These are phyloP conservation scores for Paradendryphiella salina DNA, from an alignment of 2,329 filamentous ascomycete genomes.

Conservation along the genomic window DNA sequence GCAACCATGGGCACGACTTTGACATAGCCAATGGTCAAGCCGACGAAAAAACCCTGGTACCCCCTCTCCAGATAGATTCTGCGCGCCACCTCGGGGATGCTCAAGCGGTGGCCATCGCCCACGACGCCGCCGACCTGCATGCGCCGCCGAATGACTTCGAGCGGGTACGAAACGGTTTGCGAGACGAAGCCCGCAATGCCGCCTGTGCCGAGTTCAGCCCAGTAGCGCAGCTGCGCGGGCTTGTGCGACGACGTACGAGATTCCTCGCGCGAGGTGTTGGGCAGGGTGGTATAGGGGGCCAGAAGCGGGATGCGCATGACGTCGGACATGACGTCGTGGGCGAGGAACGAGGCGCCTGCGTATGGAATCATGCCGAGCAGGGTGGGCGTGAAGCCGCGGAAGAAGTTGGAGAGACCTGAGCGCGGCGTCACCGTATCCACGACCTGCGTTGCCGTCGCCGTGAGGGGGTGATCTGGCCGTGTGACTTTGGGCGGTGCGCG, in stretches of 20 bases:
- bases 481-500: conserved; percentile 48
- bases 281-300: conserved; percentile 74
- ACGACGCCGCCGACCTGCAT: conserved; percentile 98
- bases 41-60: conserved; percentile 83
- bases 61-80: conserved; percentile 78
- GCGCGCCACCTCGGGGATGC: conserved; percentile 75
- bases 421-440: conserved; percentile 61
- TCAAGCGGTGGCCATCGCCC: conserved; percentile 79
- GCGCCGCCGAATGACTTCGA: conserved; percentile 86
- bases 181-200: conserved; percentile 85
- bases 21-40: conserved; percentile 89
- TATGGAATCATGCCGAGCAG: conserved; percentile 95
- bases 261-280: conserved; percentile 55
- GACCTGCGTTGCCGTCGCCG: conserved; percentile 47
- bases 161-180: conserved; percentile 88
- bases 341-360: conserved; percentile 92
- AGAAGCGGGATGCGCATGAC: conserved; percentile 71
- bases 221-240: conserved; percentile 73
- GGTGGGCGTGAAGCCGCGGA: conserved; percentile 88
- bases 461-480: conserved; percentile 45
- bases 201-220: conserved; percentile 83
- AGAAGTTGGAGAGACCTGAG: conserved; percentile 84
- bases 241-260: conserved; percentile 54
- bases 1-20: conserved; percentile 92
- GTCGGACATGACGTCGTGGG: conserved; percentile 88